Percentiles rank a stretch among this genome's conserved stretches.
phyloP scores from a whole-genome alignment of 192 early-diverging fungal genomes.

The Cetraspora pellucida region DNA sequence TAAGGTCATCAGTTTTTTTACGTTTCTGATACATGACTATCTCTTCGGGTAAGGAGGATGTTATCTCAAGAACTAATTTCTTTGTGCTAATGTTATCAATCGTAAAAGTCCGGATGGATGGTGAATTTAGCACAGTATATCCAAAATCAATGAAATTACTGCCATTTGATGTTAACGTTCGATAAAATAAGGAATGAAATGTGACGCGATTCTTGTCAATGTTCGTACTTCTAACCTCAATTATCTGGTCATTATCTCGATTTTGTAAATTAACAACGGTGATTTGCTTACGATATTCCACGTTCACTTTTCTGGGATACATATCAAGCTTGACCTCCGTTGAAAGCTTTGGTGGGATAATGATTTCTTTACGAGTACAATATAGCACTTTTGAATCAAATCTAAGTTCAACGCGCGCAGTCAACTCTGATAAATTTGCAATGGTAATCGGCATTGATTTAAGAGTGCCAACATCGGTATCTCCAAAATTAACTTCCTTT shows the following conservation, averaged over 20 bases:
- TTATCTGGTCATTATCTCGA: slow-evolving; percentile 84
- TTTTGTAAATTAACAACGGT: slow-evolving; percentile 91
- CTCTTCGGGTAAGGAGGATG: slow-evolving; percentile 48
- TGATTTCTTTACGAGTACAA: slow-evolving; percentile 68
- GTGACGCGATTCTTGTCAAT: slow-evolving; percentile 97
- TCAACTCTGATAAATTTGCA: slow-evolving; percentile 83
- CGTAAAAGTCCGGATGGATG: slow-evolving; percentile 73
- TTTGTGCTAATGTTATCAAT: slow-evolving; percentile 82
- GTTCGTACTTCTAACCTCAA: slow-evolving; percentile 91
- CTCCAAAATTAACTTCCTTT: slow-evolving; percentile 88
- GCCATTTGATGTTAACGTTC: slow-evolving; percentile 80
- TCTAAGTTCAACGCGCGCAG: slow-evolving; percentile 79
- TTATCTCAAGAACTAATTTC: slow-evolving; percentile 49
- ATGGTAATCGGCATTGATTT: slow-evolving; percentile 85
- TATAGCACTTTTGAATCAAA: slow-evolving; percentile 94
- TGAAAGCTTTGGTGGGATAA: slow-evolving; percentile 77
- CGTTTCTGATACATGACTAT: slow-evolving; percentile 44
- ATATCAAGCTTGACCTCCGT: slow-evolving; percentile 88
- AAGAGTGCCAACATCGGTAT: slow-evolving; percentile 90
- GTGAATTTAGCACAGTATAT: slow-evolving; percentile 78
- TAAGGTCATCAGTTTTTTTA: neutral
- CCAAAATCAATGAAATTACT: slow-evolving; percentile 97
- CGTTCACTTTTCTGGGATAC: slow-evolving; percentile 97
- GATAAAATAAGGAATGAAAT: slow-evolving; percentile 95
- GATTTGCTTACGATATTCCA: slow-evolving; percentile 95